These are phyloP conservation scores for Flammula alnicola DNA, from an alignment of 1,284 basidiomycete species.

Conservation along the genomic window DNA sequence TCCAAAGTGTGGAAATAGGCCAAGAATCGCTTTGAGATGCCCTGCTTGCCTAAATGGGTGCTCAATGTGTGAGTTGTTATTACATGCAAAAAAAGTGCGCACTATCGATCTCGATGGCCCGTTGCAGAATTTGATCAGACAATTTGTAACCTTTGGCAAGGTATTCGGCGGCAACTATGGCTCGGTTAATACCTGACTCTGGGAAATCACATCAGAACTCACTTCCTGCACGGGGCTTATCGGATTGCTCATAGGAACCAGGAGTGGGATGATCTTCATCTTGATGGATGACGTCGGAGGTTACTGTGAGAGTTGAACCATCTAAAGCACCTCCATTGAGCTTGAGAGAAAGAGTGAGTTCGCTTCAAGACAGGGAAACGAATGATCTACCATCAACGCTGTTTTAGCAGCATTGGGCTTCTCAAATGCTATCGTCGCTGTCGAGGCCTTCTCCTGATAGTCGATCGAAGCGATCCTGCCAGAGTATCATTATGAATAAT, in stretches of 20 bases:
- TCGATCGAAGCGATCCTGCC: conserved; percentile 69
- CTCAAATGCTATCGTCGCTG: conserved; percentile 71
- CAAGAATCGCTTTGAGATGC: conserved; percentile 87
- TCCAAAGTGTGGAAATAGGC: conserved; percentile 77
- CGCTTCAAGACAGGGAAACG: conserved; percentile 7
- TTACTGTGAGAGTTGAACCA: conserved; percentile 61
- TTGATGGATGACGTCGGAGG: conserved; percentile 62
- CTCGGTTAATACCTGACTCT: conserved; percentile 3
- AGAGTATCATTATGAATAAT: not conserved
- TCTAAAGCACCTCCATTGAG: conserved; percentile 77
- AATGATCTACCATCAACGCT: conserved; percentile 65
- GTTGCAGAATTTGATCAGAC: conserved; percentile 78
- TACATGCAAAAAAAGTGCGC: conserved; percentile 30
- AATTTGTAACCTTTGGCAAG: conserved; percentile 86
- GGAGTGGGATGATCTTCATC: conserved; percentile 51
- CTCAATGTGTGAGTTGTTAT: not conserved
- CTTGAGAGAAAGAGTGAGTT: conserved; percentile 36
- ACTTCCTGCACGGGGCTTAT: conserved; percentile 85
- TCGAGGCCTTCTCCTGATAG: conserved; percentile 40
- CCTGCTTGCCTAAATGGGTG: conserved; percentile 66
- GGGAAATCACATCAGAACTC: conserved; percentile 30
- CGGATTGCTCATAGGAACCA: conserved; percentile 67
- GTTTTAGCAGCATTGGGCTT: conserved; percentile 81
- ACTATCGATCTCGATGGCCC: conserved; percentile 90
- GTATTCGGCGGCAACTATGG: conserved; percentile 84